A percentile compares a stretch with the other conserved stretches of the same genome.
Conservation (phyloP, 2,329 filamentous ascomycete genomes). For the Nemania sp. region DNA sequence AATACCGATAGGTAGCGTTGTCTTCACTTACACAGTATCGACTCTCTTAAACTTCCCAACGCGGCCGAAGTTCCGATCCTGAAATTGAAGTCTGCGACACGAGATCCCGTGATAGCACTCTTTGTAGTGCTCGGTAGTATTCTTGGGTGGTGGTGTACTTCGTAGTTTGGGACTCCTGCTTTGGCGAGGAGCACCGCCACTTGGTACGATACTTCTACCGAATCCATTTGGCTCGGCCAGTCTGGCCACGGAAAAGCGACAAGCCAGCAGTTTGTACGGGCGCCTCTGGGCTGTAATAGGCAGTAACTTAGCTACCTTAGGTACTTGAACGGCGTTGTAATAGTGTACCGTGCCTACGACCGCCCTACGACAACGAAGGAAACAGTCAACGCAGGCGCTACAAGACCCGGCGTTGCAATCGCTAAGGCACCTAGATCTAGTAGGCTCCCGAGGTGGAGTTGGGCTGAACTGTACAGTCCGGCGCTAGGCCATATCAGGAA, state of each 20-base stretch:
- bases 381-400: slow-evolving; percentile 3
- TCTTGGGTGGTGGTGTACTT: background rate
- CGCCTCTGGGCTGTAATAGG: too few relatives aligned
- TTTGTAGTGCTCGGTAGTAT: too few relatives aligned
- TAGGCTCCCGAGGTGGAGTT: background rate
- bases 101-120: slow-evolving; percentile 8
- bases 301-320: too few relatives aligned
- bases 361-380: too few relatives aligned
- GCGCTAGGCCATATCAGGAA: slow-evolving; percentile 1
- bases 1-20: background rate
- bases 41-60: slow-evolving; percentile 16
- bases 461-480: slow-evolving; percentile 7
- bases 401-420: background rate
- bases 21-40: background rate
- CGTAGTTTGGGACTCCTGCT: background rate
- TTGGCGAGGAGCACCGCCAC: slow-evolving; percentile 13
- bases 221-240: background rate
- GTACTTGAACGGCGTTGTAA: too few relatives aligned
- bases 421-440: slow-evolving; percentile 2
- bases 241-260: too few relatives aligned
- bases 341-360: too few relatives aligned
- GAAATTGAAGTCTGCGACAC: background rate
- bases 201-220: too few relatives aligned
- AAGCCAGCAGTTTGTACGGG: too few relatives aligned
- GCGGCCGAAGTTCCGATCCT: slow-evolving; percentile 3